Conservation (phyloP, 2,329 filamentous ascomycete species). For the Botryosphaeria dothidea region DNA sequence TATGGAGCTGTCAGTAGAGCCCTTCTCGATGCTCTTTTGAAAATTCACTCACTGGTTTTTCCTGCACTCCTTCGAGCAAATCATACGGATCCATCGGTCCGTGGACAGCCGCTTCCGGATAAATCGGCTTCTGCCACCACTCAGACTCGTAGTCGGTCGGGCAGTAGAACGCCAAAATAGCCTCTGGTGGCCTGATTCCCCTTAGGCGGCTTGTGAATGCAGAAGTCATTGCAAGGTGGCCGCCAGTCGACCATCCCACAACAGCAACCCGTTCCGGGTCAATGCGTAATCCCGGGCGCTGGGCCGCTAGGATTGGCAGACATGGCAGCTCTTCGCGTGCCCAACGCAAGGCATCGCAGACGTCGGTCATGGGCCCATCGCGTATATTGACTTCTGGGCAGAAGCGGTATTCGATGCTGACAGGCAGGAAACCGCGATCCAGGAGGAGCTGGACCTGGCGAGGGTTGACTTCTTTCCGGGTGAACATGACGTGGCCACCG, state of each 20-base stretch:
- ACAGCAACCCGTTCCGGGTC: conserved; percentile 39
- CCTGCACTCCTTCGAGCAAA: background rate
- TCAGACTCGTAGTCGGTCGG: conserved; percentile 42
- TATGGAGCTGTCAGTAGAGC: too few relatives aligned
- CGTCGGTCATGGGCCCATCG: conserved; percentile 49
- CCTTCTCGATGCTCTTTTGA: too few relatives aligned
- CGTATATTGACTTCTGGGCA: conserved; percentile 49
- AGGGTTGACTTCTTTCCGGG: conserved; percentile 36
- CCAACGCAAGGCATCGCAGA: conserved; percentile 46
- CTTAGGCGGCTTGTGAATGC: conserved; percentile 35
- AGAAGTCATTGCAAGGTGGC: conserved; percentile 47
- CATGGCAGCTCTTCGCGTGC: conserved; percentile 25
- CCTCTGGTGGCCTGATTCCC: conserved; percentile 35
- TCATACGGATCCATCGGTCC: background rate
- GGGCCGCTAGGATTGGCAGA: conserved; percentile 26
- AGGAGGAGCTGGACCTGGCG: conserved; percentile 41
- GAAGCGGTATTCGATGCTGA: conserved; percentile 52
- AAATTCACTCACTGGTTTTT: too few relatives aligned
- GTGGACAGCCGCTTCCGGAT: background rate
- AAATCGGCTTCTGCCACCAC: background rate
- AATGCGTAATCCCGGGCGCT: conserved; percentile 21
- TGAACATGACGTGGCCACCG: conserved; percentile 42
- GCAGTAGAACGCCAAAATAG: conserved; percentile 49
- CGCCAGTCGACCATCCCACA: conserved; percentile 54
- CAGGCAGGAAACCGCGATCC: conserved; percentile 41